phyloP scores from a whole-genome alignment of 164 flowering plant genomes.

The Stephania japonica region DNA sequence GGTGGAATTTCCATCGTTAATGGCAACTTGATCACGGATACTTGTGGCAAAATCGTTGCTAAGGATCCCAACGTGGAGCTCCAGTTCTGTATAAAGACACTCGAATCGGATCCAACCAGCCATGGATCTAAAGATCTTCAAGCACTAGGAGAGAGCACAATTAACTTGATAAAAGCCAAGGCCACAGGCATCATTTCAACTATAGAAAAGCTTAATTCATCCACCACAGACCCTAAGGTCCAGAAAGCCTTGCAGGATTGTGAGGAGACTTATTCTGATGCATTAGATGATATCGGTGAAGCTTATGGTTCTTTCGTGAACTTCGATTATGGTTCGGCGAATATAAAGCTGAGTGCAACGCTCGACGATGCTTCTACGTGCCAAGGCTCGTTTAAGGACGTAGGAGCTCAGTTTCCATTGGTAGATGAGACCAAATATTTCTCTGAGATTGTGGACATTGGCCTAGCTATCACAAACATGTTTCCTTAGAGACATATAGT shows the following conservation, averaged over 20 bases:
- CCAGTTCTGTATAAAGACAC: not conserved
- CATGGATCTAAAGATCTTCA: not conserved
- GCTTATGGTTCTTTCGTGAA: not conserved
- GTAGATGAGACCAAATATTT: not conserved
- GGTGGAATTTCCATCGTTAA: not conserved
- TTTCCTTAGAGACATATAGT: no score
- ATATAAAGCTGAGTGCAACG: not conserved
- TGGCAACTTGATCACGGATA: not conserved
- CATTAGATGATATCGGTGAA: not conserved
- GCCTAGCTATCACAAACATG: not conserved
- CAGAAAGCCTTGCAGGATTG: not conserved
- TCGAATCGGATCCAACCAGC: not conserved
- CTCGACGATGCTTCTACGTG: not conserved
- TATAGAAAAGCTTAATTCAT: not conserved
- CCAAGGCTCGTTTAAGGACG: not conserved
- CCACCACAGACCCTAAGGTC: not conserved
- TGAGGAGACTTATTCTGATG: no score
- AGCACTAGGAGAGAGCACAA: not conserved
- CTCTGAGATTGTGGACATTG: not conserved
- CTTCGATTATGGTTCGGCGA: not conserved
- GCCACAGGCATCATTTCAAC: not conserved
- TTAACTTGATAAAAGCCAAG: not conserved
- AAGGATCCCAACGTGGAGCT: not conserved
- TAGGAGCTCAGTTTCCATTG: no score
- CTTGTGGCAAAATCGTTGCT: not conserved